These are phyloP conservation scores for Dothistroma septosporum DNA, from an alignment of 2,329 filamentous ascomycete genomes.

Conservation along the genomic window DNA sequence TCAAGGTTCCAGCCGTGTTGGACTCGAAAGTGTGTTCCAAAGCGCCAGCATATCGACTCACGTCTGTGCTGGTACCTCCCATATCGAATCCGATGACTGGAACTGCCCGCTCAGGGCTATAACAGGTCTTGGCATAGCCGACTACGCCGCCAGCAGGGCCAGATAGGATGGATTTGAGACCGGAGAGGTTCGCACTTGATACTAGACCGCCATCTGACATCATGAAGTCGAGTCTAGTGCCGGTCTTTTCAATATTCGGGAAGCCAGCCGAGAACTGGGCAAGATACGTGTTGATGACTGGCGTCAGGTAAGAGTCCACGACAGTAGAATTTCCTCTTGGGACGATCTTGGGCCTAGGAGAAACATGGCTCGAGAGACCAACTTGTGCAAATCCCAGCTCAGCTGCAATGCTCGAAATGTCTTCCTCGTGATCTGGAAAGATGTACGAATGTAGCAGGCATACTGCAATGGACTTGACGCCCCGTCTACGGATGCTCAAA, in stretches of 20 bases:
- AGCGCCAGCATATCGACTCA: constrained; percentile 74
- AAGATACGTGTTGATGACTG: constrained; percentile 73
- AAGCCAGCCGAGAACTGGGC: constrained; percentile 54
- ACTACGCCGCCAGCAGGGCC: constrained; percentile 92
- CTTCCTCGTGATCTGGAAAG: constrained; percentile 77
- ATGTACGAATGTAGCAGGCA: constrained; percentile 92
- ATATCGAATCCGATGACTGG: constrained; percentile 95
- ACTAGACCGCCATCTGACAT: constrained; percentile 73
- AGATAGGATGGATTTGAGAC: constrained; percentile 78
- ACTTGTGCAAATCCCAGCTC: constrained; percentile 82
- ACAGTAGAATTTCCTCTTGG: constrained; percentile 71
- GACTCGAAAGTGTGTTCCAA: constrained; percentile 92
- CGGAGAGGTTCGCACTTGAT: constrained; percentile 77
- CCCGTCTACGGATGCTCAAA: constrained; percentile 54
- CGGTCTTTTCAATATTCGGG: constrained; percentile 57
- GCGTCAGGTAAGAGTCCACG: constrained; percentile 75
- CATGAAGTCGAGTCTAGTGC: constrained; percentile 90
- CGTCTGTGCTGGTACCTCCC: constrained; percentile 89
- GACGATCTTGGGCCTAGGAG: constrained; percentile 85
- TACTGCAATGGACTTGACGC: constrained; percentile 76
- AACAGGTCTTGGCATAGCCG: constrained; percentile 86
- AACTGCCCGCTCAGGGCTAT: constrained; percentile 74
- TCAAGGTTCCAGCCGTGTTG: constrained; percentile 87
- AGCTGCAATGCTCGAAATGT: constrained; percentile 69
- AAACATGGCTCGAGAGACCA: constrained; percentile 72